Conservation (phyloP, 2,329 filamentous ascomycete genomes). For the Aspergillus sp. region DNA sequence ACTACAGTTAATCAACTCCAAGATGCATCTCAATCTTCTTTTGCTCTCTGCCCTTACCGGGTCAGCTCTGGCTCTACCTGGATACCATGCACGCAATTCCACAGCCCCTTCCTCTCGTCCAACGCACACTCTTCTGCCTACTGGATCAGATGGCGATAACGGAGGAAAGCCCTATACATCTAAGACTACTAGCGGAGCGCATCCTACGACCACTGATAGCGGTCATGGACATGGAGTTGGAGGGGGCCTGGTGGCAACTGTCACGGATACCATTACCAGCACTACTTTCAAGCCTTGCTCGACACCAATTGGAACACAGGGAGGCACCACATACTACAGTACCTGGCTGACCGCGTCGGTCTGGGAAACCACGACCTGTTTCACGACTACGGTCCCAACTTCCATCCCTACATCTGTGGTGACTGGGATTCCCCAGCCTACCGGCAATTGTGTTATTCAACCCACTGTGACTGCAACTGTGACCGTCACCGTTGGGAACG, state of each 20-base stretch:
- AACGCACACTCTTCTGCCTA: constrained; percentile 8
- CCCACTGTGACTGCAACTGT: constrained; percentile 15
- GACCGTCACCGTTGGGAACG: constrained; percentile 10
- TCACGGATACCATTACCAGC: constrained; percentile 27
- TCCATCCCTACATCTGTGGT: constrained; percentile 2
- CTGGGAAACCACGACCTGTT: constrained; percentile 29
- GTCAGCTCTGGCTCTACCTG: constrained; percentile 18
- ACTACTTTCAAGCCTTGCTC: constrained; percentile 34
- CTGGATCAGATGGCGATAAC: constrained; percentile 5
- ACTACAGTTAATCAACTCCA: neutral
- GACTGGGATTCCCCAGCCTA: neutral
- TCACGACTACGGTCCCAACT: constrained; percentile 18
- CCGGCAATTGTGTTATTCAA: neutral
- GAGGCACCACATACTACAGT: constrained; percentile 31
- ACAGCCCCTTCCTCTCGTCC: constrained; percentile 7
- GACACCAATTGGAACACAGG: constrained; percentile 25
- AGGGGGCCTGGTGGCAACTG: constrained; percentile 11
- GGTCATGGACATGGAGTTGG: neutral
- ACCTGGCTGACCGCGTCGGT: constrained; percentile 29
- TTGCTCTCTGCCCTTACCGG: constrained; percentile 18
- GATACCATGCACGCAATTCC: constrained; percentile 5
- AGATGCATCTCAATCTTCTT: constrained; percentile 4
- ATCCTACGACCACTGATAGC: neutral
- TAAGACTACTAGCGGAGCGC: neutral
- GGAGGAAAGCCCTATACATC: neutral